Evolutionary conservation across 345 rosid genomes (phyloP).

Genomic region (Alliaria petiolata): DNA sequence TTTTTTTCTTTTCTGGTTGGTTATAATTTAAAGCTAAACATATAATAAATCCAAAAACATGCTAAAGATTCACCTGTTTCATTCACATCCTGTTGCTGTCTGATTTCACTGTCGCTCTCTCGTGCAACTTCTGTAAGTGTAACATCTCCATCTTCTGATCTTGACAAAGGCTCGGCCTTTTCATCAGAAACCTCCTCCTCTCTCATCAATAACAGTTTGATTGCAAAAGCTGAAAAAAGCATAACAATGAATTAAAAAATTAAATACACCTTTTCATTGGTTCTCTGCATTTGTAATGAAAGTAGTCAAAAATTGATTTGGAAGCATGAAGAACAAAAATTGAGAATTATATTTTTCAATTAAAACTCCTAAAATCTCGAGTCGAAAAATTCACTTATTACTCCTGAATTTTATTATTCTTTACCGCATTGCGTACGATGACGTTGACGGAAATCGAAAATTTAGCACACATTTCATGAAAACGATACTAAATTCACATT

Average conservation of each 20-base stretch:
- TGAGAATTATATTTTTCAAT: neutral
- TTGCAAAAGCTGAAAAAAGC: slow-evolving; percentile 20
- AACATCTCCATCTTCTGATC: slow-evolving; percentile 2
- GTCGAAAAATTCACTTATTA: neutral
- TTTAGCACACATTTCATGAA: neutral
- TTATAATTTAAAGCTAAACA: neutral
- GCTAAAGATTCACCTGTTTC: slow-evolving; percentile 12
- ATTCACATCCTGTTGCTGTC: slow-evolving; percentile 5
- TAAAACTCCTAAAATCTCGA: neutral
- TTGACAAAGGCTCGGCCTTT: neutral
- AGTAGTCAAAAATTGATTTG: neutral
- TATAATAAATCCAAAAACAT: neutral
- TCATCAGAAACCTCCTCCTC: slow-evolving; percentile 18
- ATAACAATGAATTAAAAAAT: neutral
- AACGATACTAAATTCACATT: neutral
- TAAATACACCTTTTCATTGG: neutral
- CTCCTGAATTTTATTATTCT: neutral
- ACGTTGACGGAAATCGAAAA: neutral
- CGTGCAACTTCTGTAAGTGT: neutral
- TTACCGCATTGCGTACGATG: slow-evolving; percentile 7
- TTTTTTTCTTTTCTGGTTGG: neutral
- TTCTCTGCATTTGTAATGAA: neutral
- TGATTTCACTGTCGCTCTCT: slow-evolving; percentile 4
- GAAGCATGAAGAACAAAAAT: no score
- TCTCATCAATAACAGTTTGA: slow-evolving; percentile 13